Percentiles rank a stretch among this genome's conserved stretches.
These are phyloP conservation scores for Skeletonema costatum DNA, from an alignment of 108 stramenopile species.

Conservation along the genomic window DNA sequence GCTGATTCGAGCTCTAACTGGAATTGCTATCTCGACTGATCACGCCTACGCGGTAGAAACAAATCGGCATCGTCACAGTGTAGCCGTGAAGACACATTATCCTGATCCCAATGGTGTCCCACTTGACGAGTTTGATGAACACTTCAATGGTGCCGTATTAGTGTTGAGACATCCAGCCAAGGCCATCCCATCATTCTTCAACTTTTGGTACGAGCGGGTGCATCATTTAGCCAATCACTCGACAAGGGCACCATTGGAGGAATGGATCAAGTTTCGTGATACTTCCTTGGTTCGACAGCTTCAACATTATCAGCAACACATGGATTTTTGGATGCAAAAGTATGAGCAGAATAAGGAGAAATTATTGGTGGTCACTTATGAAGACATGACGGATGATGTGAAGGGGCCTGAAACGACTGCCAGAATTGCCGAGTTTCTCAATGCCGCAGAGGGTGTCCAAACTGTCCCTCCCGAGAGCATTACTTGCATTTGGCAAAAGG, in stretches of 20 bases:
- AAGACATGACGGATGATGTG: constrained; percentile 9
- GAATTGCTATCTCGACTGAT: constrained; percentile 9
- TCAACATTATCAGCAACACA: constrained; percentile 13
- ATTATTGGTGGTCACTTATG: constrained; percentile 2
- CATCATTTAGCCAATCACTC: constrained; percentile 16
- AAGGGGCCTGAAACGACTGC: constrained; percentile 1
- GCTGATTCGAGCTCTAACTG: constrained; percentile 13
- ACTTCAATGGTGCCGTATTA: constrained; percentile 16
- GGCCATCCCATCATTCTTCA: constrained; percentile 32
- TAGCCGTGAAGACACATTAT: constrained; percentile 41
- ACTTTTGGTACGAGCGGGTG: constrained; percentile 20
- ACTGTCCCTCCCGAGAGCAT: background rate
- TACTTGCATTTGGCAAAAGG: background rate
- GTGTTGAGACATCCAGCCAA: constrained; percentile 32
- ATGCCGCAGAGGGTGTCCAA: background rate
- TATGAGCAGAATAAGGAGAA: constrained; percentile 10
- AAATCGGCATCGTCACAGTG: constrained; percentile 4
- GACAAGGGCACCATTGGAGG: constrained; percentile 20
- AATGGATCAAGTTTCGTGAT: constrained; percentile 36
- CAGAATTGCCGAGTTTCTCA: background rate
- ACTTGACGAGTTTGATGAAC: constrained; percentile 6
- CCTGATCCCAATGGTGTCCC: background rate
- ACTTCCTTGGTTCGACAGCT: constrained; percentile 10
- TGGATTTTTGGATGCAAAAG: constrained; percentile 24
- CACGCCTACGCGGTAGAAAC: constrained; percentile 9